phyloP scores from a whole-genome alignment of 2,329 filamentous ascomycete species.

The Simplicillium sp. region DNA sequence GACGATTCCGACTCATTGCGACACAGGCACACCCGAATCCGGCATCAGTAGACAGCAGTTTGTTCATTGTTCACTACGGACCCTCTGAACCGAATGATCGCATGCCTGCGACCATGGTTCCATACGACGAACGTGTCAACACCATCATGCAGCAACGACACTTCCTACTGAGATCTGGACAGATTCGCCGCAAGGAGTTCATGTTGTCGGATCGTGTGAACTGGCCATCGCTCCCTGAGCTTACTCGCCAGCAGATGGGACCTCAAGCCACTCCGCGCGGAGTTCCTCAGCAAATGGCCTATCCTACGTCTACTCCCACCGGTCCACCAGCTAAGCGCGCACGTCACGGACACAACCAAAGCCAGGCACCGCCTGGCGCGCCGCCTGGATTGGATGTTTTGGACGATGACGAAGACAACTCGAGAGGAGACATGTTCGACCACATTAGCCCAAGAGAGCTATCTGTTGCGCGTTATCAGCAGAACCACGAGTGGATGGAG shows the following conservation, averaged over 20 bases:
- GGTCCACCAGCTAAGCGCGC: conserved; percentile 47
- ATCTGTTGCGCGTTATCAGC: conserved; percentile 75
- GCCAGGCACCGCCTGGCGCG: conserved; percentile 30
- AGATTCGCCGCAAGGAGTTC: conserved; percentile 84
- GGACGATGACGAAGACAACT: conserved; percentile 86
- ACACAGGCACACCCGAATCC: conserved; percentile 60
- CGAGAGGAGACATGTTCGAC: conserved; percentile 82
- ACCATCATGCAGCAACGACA: conserved; percentile 49
- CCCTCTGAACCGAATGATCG: conserved; percentile 65
- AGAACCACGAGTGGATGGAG: conserved; percentile 99
- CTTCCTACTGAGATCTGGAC: conserved; percentile 65
- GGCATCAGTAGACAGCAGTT: conserved; percentile 64
- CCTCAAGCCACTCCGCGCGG: conserved; percentile 34
- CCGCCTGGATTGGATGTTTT: conserved; percentile 33
- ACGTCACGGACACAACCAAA: conserved; percentile 33
- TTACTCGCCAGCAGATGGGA: conserved; percentile 40
- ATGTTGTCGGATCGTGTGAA: conserved; percentile 84
- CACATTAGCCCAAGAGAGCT: conserved; percentile 83
- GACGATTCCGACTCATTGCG: conserved; percentile 77
- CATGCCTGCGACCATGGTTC: conserved; percentile 59
- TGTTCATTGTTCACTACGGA: conserved; percentile 90
- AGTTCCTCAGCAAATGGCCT: conserved; percentile 53
- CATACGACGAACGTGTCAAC: conserved; percentile 51
- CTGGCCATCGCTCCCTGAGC: conserved; percentile 72
- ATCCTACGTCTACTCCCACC: conserved; percentile 41